A percentile compares a stretch with the other conserved stretches of the same genome.
Conservation (phyloP, 148 eudicot species). For the Chenopodium formosanum region DNA sequence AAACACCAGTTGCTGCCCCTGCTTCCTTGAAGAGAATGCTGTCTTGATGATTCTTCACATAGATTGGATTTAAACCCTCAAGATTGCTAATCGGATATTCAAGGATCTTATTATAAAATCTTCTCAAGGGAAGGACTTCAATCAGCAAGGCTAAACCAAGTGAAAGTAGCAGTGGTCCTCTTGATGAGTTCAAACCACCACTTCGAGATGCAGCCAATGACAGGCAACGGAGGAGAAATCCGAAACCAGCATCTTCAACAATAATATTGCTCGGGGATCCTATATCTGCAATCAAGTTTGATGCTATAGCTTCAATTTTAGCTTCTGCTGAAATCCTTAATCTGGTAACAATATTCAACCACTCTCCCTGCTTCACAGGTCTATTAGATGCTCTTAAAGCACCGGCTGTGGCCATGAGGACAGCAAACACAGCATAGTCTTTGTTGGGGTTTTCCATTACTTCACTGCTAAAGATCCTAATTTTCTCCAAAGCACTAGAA, state of each 20-base stretch:
- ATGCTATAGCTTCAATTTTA: conserved; percentile 55
- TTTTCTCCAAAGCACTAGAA: conserved; percentile 44
- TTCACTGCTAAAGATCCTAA: conserved; percentile 40
- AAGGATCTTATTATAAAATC: conserved; percentile 45
- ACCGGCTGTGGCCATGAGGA: conserved; percentile 86
- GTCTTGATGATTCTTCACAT: conserved; percentile 54
- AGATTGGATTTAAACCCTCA: conserved; percentile 25
- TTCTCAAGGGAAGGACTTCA: conserved; percentile 73
- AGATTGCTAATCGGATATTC: conserved; percentile 29
- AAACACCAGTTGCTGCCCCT: conserved; percentile 75
- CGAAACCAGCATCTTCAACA: conserved; percentile 30
- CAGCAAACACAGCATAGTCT: conserved; percentile 44
- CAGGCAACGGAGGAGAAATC: conserved; percentile 56
- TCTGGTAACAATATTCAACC: conserved; percentile 25
- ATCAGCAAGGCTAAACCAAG: conserved; percentile 65
- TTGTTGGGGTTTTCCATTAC: conserved; percentile 43
- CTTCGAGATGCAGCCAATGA: conserved; percentile 76
- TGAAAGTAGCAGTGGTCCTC: conserved; percentile 50
- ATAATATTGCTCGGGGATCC: conserved; percentile 16
- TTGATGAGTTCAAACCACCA: conserved; percentile 50
- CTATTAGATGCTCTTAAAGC: conserved; percentile 63
- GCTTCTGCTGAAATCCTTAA: conserved; percentile 56
- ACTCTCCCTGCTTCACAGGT: conserved; percentile 39
- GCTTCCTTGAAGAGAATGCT: conserved; percentile 75
- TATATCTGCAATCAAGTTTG: conserved; percentile 42